Conservation (phyloP, 1,284 basidiomycete species). For the Ganoderma resinaceum region DNA sequence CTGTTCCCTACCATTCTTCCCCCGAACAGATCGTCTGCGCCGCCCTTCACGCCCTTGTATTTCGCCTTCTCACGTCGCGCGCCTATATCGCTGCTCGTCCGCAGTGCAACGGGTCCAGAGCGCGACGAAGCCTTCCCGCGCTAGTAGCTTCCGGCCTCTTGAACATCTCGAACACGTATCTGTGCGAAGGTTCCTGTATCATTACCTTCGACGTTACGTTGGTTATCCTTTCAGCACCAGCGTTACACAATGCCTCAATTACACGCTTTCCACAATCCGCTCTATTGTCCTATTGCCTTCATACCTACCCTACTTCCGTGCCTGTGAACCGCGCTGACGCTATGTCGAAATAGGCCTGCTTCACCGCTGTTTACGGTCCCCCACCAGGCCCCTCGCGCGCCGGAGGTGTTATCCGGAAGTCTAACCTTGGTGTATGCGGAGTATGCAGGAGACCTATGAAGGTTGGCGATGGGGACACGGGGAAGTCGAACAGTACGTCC, state of each 20-base stretch:
- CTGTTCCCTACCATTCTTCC: background rate
- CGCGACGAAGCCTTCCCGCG: background rate
- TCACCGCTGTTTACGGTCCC: constrained; percentile 93
- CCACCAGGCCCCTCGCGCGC: constrained; percentile 68
- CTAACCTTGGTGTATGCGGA: constrained; percentile 93
- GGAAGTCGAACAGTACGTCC: constrained; percentile 87
- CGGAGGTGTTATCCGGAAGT: constrained; percentile 64
- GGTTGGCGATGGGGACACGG: constrained; percentile 81
- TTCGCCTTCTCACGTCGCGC: constrained; percentile 11
- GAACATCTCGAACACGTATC: background rate
- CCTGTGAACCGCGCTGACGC: constrained; percentile 4
- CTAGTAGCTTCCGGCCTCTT: background rate
- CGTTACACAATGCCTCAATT: background rate
- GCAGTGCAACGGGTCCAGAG: background rate
- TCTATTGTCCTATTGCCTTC: background rate
- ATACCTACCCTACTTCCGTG: background rate
- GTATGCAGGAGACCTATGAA: constrained; percentile 97
- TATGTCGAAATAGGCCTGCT: constrained; percentile 76
- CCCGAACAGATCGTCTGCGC: background rate
- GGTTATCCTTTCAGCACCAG: background rate
- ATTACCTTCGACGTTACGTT: background rate
- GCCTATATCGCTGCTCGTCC: constrained; percentile 1
- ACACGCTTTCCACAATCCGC: background rate
- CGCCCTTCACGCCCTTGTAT: constrained; percentile 4
- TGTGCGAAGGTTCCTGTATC: background rate